Base-by-base conservation (phyloP, 768 basidiomycete genomes). In the Boletus sp. region DNA sequence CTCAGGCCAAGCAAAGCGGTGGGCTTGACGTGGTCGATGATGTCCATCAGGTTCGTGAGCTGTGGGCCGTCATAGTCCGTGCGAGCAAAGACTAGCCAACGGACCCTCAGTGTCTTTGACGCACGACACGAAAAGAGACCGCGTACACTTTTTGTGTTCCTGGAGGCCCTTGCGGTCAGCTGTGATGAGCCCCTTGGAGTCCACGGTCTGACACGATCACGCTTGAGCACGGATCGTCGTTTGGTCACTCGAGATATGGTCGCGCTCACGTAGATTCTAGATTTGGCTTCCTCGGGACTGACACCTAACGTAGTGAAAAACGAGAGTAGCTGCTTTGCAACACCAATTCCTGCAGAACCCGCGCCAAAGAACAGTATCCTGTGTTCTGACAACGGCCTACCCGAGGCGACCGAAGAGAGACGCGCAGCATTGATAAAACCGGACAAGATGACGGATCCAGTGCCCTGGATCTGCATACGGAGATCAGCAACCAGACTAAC, bases 1-100 rank as follows among this genome's bases (percentile, higher is more conserved):
- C 85, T 87, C 33, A 92, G 77, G 35, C 90, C 90, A 47, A 92
- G 77, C 39, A 92, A 78, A 9, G 89, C 89, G 15, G 90, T 92
- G 7, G 90, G 89, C 68, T 85, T 82, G 69, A 90, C 87, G 62
- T 85, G 75, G 41, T 81, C 74, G 67, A 92, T 81, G 53, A 92
- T 88, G 52, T 89, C 85, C 42, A 78, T 71, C 56, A 91, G 76
- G 36, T 80, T 77, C 15, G 78, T 81, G 67, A 87, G 75, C 33
- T 82, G 78, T 30, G 85, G 79, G 6, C 87, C 85, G n/a, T 77
- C 61, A 58, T 88, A 84, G 62, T 90, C 89, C 9, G 78, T 77
- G 47, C 90, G 85, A 53, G 87, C 83, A 71, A 92, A 90, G 77
- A 82, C 84, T 85, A 54, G 47, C 8, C 36, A 28, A 47, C 29